Evolutionary conservation across 805 yeast species (phyloP).

Genomic region (Dipodascus albidus): DNA sequence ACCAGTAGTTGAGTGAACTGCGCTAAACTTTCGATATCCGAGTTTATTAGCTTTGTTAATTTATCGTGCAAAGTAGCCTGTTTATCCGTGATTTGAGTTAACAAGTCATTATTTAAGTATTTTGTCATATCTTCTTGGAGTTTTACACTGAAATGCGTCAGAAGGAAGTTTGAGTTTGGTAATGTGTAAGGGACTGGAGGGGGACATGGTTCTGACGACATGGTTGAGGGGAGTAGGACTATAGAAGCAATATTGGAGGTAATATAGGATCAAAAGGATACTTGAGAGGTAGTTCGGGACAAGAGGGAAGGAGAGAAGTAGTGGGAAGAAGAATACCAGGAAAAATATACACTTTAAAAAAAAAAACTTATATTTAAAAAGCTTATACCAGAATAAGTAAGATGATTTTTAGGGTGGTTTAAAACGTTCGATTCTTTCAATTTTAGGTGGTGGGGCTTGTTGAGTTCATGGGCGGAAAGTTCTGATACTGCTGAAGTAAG

Average conservation of each 20-base stretch:
- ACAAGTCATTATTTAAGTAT: not conserved
- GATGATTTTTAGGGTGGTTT: not conserved
- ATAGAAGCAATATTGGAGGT: not conserved
- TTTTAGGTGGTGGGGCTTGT: not conserved
- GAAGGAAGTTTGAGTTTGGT: not conserved
- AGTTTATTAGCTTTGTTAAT: conserved; percentile 5
- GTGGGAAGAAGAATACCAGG: not conserved
- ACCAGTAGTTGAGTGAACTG: conserved; percentile 3
- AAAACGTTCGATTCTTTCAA: not conserved
- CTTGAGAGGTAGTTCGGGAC: no score
- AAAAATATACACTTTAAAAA: no score
- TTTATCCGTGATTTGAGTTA: not conserved
- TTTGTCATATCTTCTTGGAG: not conserved
- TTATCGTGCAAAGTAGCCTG: not conserved
- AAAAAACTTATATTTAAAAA: no score
- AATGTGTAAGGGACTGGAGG: not conserved
- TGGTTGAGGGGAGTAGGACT: no score
- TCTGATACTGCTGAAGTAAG: no score
- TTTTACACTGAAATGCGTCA: not conserved
- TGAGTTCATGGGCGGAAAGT: no score
- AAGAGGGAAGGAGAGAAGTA: not conserved
- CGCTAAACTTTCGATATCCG: conserved; percentile 5
- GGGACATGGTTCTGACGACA: not conserved
- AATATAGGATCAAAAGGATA: no score
- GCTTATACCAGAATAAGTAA: not conserved